phyloP scores from a whole-genome alignment of 306 rosid species.

The Lathyrus aphaca region DNA sequence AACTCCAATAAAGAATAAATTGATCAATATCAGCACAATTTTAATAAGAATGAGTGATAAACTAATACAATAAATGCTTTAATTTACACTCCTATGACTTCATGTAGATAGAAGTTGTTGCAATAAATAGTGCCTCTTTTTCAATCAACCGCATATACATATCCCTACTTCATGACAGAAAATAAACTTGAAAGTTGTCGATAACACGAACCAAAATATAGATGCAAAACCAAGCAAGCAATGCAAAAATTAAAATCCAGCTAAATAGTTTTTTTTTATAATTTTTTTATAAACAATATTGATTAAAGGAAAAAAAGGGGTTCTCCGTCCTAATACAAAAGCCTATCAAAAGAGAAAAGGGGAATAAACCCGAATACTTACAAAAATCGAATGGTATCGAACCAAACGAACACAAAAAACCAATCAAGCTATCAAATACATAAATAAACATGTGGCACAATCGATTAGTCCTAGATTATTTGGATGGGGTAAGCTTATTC shows the following conservation, averaged over 20 bases:
- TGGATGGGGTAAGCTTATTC: too few relatives aligned
- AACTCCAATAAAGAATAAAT: not conserved
- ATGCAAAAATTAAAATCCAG: conserved; percentile 18
- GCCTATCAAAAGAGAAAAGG: too few relatives aligned
- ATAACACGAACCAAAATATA: conserved; percentile 20
- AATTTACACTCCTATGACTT: conserved; percentile 40
- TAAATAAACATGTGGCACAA: too few relatives aligned
- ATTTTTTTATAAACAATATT: too few relatives aligned
- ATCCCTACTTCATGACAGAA: conserved; percentile 49
- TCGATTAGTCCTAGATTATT: too few relatives aligned
- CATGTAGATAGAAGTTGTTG: conserved; percentile 62
- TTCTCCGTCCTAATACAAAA: too few relatives aligned
- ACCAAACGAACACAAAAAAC: too few relatives aligned
- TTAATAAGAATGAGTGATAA: not conserved
- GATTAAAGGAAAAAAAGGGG: too few relatives aligned
- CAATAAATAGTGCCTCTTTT: conserved; percentile 74
- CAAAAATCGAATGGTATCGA: too few relatives aligned
- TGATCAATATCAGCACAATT: conserved; percentile 11
- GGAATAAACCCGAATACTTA: too few relatives aligned
- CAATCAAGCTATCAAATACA: too few relatives aligned
- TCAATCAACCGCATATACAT: conserved; percentile 60
- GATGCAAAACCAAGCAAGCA: conserved; percentile 8
- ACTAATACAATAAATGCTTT: conserved; percentile 20
- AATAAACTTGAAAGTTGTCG: conserved; percentile 23
- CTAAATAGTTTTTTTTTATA: conserved; percentile 49